phyloP scores from a whole-genome alignment of 176 grass and related monocot species.

The Hordeum marinum region DNA sequence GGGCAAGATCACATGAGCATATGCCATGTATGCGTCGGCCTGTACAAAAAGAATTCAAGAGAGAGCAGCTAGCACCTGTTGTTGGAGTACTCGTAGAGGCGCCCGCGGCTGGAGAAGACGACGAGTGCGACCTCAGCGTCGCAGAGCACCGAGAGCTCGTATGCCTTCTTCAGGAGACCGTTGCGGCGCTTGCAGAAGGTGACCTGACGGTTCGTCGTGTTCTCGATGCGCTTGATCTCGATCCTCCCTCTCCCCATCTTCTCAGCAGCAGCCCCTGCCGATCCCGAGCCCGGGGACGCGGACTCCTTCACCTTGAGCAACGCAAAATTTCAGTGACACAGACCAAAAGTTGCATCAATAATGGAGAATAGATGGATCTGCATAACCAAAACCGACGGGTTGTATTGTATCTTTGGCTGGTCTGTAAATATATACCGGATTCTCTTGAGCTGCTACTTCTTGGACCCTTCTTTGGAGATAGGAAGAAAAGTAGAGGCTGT shows the following conservation, averaged over 20 bases:
- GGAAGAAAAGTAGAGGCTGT: neutral
- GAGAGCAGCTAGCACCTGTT: slow-evolving; percentile 28
- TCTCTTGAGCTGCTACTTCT: neutral
- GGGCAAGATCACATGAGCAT: neutral
- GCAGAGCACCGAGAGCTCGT: slow-evolving; percentile 67
- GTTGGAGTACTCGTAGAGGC: slow-evolving; percentile 82
- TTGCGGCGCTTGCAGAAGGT: slow-evolving; percentile 89
- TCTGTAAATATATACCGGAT: neutral
- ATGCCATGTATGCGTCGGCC: neutral
- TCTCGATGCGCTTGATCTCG: slow-evolving; percentile 79
- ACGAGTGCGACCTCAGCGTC: slow-evolving; percentile 69
- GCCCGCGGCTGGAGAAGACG: slow-evolving; percentile 70
- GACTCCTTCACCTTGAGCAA: slow-evolving; percentile 26
- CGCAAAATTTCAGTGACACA: neutral
- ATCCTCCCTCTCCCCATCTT: slow-evolving; percentile 61
- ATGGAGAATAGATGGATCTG: slow-evolving; percentile 18
- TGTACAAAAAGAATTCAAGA: neutral
- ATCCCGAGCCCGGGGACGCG: neutral
- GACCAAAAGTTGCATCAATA: neutral
- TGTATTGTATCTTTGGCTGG: neutral
- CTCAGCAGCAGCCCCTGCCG: neutral
- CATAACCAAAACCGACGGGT: neutral
- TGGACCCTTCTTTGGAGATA: neutral
- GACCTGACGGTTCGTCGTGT: slow-evolving; percentile 73
- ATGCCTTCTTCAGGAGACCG: slow-evolving; percentile 78